Evolutionary conservation across 371 early-diverging fungal species (phyloP), one percentile per base, ranked within the genome.

Genomic region (Nosema muscidifuracis): DNA sequence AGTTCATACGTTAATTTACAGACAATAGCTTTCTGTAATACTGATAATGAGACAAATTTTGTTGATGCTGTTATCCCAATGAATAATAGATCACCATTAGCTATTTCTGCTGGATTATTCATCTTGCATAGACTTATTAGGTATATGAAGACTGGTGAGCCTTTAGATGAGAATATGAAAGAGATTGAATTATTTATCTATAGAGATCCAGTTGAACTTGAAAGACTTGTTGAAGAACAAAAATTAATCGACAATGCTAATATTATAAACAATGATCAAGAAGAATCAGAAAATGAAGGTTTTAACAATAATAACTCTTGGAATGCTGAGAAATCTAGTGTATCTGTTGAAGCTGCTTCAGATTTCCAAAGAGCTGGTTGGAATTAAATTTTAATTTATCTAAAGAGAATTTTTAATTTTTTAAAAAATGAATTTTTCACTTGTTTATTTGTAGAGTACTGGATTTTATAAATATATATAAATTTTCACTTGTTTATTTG

Each of bases 21-120:
- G 58, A 91, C 92, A 76, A 95, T 99, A 82, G 95, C 97, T 63
- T 88, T 99, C 82, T 88, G 89, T 83, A 95, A 97, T 86, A 89
- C 95, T 43, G 97, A 97, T 87, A 89, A 93, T 44, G 88, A 90
- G 40, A 86, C 95, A 16, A 85, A 86, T 75, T 88, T 87, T 85
- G 90, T 99, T 78, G 99, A 99, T 86, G 87, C 95, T 84, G 95
- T 91, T 81, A 97, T 99, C 87, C 97, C 99, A 77, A 89, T 91
- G 85, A 99, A 99, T 91, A 99, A 95, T 89, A 88, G 92, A 85
- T 90, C 90, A 79, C 93, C 94, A 86, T 89, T 92, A 87, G 86
- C 97, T 73, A 90, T 97, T 80, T 98, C 97, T 86, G 87, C 94
- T 44, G 88, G 88, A 76, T 93, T 90, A 87, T 99, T 91, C 89